Evolutionary conservation across 192 early-diverging fungal species (phyloP).

Genomic region (Thamnidium elegans): DNA sequence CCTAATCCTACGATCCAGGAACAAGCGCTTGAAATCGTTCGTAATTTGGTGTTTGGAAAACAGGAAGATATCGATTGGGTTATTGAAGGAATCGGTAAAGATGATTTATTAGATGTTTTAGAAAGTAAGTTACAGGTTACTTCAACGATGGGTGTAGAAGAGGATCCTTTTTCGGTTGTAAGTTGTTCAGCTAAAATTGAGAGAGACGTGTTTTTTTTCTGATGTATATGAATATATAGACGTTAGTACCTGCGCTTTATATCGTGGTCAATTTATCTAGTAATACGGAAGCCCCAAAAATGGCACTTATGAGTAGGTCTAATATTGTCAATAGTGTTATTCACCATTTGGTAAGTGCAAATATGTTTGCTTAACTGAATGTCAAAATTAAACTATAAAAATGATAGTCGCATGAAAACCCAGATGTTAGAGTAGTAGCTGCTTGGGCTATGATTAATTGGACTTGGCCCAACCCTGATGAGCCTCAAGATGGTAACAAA

Average conservation of each 20-base stretch:
- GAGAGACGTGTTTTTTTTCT: constrained; percentile 11
- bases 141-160: constrained; percentile 31
- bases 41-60: constrained; percentile 67
- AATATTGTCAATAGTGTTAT: constrained; percentile 48
- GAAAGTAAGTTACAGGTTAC: constrained; percentile 56
- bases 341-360: constrained; percentile 40
- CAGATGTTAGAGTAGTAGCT: constrained; percentile 59
- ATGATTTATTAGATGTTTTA: constrained; percentile 54
- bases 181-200: neutral
- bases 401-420: constrained; percentile 49
- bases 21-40: constrained; percentile 69
- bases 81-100: constrained; percentile 66
- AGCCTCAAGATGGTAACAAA: constrained; percentile 11
- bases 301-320: constrained; percentile 53
- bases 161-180: constrained; percentile 21
- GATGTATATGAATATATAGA: constrained; percentile 30
- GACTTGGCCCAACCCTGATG: constrained; percentile 62
- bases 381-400: neutral
- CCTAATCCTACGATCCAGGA: constrained; percentile 62
- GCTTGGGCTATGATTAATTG: constrained; percentile 77
- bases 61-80: constrained; percentile 41
- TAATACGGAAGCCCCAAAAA: constrained; percentile 61
- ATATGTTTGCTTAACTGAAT: neutral
- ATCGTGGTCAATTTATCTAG: constrained; percentile 71
- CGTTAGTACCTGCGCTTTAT: constrained; percentile 54